A percentile compares a stretch with the other conserved stretches of the same genome.
Evolutionary conservation across 441 rosid genomes (phyloP).

Genomic region (Gossypium davidsonii): DNA sequence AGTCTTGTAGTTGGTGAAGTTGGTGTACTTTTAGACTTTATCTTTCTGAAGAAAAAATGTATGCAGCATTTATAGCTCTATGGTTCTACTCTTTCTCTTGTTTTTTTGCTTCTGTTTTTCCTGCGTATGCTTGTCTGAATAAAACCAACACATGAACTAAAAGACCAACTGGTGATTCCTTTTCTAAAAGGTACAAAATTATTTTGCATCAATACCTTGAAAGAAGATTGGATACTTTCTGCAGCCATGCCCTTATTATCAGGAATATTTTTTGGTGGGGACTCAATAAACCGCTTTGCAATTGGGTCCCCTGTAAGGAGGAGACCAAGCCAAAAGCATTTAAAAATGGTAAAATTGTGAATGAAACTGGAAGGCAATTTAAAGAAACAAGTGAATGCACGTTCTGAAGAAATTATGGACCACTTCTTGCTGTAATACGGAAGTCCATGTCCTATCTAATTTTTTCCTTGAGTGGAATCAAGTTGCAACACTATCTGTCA

Average conservation of each 20-base stretch:
- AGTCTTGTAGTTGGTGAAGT: too few relatives aligned
- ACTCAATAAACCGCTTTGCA: constrained; percentile 42
- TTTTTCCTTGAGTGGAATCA: background rate
- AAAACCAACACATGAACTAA: background rate
- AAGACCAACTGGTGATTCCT: background rate
- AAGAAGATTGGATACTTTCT: constrained; percentile 25
- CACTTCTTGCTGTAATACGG: background rate
- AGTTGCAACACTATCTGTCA: background rate
- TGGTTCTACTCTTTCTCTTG: too few relatives aligned
- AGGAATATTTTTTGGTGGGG: constrained; percentile 35
- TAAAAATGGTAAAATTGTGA: background rate
- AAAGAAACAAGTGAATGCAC: background rate
- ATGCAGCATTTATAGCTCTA: too few relatives aligned
- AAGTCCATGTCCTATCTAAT: background rate
- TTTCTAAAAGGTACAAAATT: background rate
- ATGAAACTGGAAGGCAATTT: constrained; percentile 2
- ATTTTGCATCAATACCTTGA: constrained; percentile 30
- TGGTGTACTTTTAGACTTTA: too few relatives aligned
- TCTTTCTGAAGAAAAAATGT: too few relatives aligned
- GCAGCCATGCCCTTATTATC: constrained; percentile 31
- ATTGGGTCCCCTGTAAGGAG: constrained; percentile 60
- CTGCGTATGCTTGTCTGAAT: too few relatives aligned
- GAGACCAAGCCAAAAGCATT: constrained; percentile 10
- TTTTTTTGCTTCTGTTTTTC: too few relatives aligned
- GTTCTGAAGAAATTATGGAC: background rate